Conservation (phyloP, 1,284 basidiomycete species). For the Heterobasidion occidentale region DNA sequence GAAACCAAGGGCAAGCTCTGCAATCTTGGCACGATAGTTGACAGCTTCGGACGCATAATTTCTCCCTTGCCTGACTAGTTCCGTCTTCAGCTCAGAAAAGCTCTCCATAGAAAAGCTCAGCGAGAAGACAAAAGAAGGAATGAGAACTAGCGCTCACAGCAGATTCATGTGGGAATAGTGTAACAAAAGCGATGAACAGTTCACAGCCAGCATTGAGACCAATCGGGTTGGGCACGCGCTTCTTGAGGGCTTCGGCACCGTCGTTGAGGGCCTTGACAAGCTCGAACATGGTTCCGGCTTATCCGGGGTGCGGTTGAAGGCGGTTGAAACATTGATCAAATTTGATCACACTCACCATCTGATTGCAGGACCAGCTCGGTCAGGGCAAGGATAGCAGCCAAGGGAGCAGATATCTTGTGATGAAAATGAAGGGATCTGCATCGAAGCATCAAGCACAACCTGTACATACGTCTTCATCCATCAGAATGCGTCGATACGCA, state of each 20-base stretch:
- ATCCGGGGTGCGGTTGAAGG: slow-evolving; percentile 7
- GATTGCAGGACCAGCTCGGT: slow-evolving; percentile 73
- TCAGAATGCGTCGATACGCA: slow-evolving; percentile 47
- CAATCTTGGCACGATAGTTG: slow-evolving; percentile 86
- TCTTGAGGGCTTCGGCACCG: slow-evolving; percentile 61
- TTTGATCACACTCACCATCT: slow-evolving; percentile 36
- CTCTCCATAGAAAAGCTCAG: slow-evolving; percentile 36
- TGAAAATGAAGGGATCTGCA: background rate
- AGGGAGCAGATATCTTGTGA: slow-evolving; percentile 69
- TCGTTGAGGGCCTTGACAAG: slow-evolving; percentile 77
- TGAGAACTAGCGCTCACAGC: slow-evolving; percentile 41
- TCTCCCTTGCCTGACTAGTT: slow-evolving; percentile 72
- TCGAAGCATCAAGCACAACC: background rate
- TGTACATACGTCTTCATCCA: slow-evolving; percentile 47
- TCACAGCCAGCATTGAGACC: slow-evolving; percentile 87
- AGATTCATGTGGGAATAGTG: slow-evolving; percentile 77
- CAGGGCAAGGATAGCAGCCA: slow-evolving; percentile 81
- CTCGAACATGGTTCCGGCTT: slow-evolving; percentile 86
- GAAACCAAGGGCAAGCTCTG: slow-evolving; percentile 83
- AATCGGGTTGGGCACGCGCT: slow-evolving; percentile 69
- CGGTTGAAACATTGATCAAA: slow-evolving; percentile 1
- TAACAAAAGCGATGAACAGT: slow-evolving; percentile 85
- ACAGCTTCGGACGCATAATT: slow-evolving; percentile 76
- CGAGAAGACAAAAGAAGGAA: slow-evolving; percentile 7
- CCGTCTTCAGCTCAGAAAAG: slow-evolving; percentile 76